Conservation (phyloP, 192 early-diverging fungal species). For the Backusella sp. region DNA sequence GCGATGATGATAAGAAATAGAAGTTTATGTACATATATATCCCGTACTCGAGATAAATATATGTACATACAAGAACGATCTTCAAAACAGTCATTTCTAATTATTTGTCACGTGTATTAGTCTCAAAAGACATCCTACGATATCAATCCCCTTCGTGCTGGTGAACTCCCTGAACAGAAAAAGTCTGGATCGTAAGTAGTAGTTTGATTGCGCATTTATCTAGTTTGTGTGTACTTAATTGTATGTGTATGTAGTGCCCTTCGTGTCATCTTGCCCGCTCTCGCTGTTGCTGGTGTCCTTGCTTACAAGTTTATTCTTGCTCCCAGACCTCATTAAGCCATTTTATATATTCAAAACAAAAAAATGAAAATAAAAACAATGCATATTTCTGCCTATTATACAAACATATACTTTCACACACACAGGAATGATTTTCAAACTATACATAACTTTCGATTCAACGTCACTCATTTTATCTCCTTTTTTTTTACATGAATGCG, state of each 20-base stretch:
- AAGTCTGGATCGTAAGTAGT: conserved; percentile 29
- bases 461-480: not conserved
- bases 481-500: conserved; percentile 1
- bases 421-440: not conserved
- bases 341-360: not conserved
- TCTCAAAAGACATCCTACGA: conserved; percentile 3
- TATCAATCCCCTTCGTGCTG: conserved; percentile 21
- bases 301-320: conserved; percentile 33
- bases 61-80: not conserved
- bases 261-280: conserved; percentile 29
- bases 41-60: too few species aligned
- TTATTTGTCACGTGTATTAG: not conserved
- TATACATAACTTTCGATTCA: not conserved
- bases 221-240: not conserved
- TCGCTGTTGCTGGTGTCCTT: conserved; percentile 32
- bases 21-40: not conserved
- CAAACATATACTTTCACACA: not conserved
- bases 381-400: conserved; percentile 1
- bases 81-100: not conserved
- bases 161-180: conserved; percentile 28
- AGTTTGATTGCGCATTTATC: not conserved
- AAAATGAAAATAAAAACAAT: conserved; percentile 9
- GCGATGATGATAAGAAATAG: not conserved
- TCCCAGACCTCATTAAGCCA: not conserved
- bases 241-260: conserved; percentile 17